A percentile compares a stretch with the other conserved stretches of the same genome.
These are phyloP conservation scores for Pelagomonas calceolata DNA, from an alignment of 108 stramenopile genomes.

Conservation along the genomic window DNA sequence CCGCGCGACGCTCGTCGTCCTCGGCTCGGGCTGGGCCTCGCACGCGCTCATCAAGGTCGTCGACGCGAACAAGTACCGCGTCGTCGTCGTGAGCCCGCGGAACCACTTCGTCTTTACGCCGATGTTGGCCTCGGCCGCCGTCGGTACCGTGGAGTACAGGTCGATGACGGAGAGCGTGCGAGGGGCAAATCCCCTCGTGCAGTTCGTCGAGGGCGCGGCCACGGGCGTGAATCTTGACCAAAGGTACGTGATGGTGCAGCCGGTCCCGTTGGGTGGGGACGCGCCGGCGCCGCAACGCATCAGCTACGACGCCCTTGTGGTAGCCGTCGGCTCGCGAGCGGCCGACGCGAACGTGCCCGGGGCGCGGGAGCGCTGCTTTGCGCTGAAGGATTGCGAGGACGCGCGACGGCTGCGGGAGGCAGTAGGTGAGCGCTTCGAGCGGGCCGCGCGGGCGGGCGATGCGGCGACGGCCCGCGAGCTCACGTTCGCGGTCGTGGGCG, in stretches of 20 bases:
- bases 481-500: conserved; percentile 51
- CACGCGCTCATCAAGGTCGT: conserved; percentile 57
- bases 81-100: conserved; percentile 48
- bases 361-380: conserved; percentile 36
- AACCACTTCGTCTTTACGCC: conserved; percentile 66
- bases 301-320: conserved; percentile 42
- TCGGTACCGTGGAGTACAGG: conserved; percentile 56
- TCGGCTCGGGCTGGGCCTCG: conserved; percentile 48
- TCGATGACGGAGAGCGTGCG: conserved; percentile 56
- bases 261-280: conserved; percentile 27
- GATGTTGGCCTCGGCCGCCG: conserved; percentile 51
- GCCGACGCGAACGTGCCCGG: conserved; percentile 34
- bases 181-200: conserved; percentile 39
- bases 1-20: conserved; percentile 34
- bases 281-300: conserved; percentile 32
- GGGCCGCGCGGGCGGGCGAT: conserved; percentile 34
- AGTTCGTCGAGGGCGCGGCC: conserved; percentile 46
- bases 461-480: conserved; percentile 29
- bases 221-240: conserved; percentile 30
- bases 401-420: conserved; percentile 33
- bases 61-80: conserved; percentile 41
- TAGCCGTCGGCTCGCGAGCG: conserved; percentile 42
- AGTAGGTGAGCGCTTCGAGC: conserved; percentile 45
- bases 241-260: conserved; percentile 31
- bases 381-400: conserved; percentile 45